A percentile compares a stretch with the other conserved stretches of the same genome.
phyloP scores from a whole-genome alignment of 179 eudicot species.

The Gypsophila paniculata region DNA sequence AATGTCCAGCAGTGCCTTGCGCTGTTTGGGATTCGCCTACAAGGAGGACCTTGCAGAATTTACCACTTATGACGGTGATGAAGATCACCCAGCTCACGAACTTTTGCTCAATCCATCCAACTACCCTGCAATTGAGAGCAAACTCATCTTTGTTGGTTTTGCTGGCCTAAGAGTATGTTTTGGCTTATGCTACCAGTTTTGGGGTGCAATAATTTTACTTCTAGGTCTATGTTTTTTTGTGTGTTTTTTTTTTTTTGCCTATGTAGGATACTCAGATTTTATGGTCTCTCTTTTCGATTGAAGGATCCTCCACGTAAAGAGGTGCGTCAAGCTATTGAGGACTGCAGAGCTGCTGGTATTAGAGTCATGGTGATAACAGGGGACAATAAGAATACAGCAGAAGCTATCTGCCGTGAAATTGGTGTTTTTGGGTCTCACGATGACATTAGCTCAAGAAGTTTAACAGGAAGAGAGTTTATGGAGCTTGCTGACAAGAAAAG shows the following conservation, averaged over 20 bases:
- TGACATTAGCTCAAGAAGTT: constrained; percentile 38
- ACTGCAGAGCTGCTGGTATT: constrained; percentile 59
- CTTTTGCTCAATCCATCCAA: constrained; percentile 42
- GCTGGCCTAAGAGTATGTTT: constrained; percentile 44
- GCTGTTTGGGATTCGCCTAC: constrained; percentile 56
- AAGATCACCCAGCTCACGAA: constrained; percentile 53
- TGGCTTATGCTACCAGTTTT: neutral
- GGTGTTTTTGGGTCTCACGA: constrained; percentile 47
- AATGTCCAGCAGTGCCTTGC: constrained; percentile 74
- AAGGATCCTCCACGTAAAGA: constrained; percentile 68
- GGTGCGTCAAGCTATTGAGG: constrained; percentile 50
- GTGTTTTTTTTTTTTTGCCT: neutral
- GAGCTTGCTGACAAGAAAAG: constrained; percentile 36
- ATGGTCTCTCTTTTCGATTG: neutral
- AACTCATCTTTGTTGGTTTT: constrained; percentile 43
- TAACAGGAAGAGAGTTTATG: constrained; percentile 52
- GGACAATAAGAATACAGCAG: constrained; percentile 56
- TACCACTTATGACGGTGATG: constrained; percentile 45
- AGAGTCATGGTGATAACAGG: constrained; percentile 60
- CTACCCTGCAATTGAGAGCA: constrained; percentile 41
- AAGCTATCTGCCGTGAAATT: constrained; percentile 55
- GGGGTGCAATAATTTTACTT: neutral
- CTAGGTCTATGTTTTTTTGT: neutral
- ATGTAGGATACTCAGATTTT: neutral
- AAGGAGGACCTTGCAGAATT: constrained; percentile 45